A percentile compares a stretch with the other conserved stretches of the same genome.
Conservation (phyloP, 345 rosid species). For the Mallotus nudiflorus region DNA sequence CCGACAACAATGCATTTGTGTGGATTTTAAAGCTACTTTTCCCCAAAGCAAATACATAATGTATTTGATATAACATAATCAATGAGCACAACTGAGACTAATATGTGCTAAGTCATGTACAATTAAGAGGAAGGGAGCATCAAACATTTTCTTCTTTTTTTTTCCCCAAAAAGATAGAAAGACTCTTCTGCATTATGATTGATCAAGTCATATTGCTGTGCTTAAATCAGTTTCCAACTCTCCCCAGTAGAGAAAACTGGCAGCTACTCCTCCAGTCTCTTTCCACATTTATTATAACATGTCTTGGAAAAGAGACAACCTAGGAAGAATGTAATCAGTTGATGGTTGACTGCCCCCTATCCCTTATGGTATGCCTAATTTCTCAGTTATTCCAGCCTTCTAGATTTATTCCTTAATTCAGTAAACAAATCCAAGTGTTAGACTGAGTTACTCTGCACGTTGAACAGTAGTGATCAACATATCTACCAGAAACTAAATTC, state of each 20-base stretch:
- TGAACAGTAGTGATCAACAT: neutral
- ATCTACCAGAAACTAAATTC: neutral
- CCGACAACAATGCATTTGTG: neutral
- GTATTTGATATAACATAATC: neutral
- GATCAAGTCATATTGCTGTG: neutral
- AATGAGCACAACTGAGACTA: neutral
- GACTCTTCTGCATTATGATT: neutral
- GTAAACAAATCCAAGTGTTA: neutral
- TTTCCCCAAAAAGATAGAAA: neutral
- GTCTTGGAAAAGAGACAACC: neutral
- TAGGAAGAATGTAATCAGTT: no score
- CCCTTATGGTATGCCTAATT: neutral
- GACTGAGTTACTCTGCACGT: neutral
- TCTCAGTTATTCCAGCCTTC: conserved; percentile 2
- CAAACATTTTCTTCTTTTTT: no score
- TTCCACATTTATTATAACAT: neutral
- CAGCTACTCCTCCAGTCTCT: neutral
- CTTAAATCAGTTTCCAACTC: neutral
- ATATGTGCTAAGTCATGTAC: neutral
- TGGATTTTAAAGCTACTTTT: neutral
- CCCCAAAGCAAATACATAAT: neutral
- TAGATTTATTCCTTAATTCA: conserved; percentile 1
- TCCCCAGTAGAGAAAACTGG: neutral
- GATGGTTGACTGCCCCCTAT: neutral
- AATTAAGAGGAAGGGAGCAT: neutral